Evolutionary conservation across 495 filamentous ascomycete genomes (phyloP).

Genomic region (Daldinia childiae): DNA sequence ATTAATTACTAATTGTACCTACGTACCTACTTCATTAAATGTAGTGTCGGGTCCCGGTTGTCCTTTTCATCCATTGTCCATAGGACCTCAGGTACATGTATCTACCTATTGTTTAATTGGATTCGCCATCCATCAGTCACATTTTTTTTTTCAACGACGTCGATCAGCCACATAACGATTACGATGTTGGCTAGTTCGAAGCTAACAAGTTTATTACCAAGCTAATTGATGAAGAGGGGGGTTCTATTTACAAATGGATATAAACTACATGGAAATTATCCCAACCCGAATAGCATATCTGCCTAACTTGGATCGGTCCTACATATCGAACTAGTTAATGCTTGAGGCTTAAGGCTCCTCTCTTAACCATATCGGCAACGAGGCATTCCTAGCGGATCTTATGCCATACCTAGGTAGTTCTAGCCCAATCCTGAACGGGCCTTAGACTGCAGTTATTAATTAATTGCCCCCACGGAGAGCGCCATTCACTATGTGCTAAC

Average conservation of each 20-base stretch:
- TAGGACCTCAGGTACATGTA: too few species aligned
- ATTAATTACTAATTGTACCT: neutral
- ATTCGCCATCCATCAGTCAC: neutral
- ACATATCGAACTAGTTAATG: neutral
- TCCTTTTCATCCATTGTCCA: too few species aligned
- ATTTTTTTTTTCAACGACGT: neutral
- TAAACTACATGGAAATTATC: neutral
- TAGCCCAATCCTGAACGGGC: slow-evolving; percentile 3
- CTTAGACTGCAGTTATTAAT: slow-evolving; percentile 1
- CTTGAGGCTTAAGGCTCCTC: slow-evolving; percentile 3
- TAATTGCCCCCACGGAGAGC: slow-evolving; percentile 11
- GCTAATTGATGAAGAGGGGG: neutral
- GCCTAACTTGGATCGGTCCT: neutral
- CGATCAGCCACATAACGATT: neutral
- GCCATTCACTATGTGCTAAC: neutral
- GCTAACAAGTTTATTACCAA: neutral
- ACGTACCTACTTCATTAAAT: too few species aligned
- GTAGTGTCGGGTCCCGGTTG: too few species aligned
- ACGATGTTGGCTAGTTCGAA: neutral
- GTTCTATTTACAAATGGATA: neutral
- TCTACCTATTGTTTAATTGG: neutral
- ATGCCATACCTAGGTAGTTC: slow-evolving; percentile 3
- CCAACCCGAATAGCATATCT: neutral
- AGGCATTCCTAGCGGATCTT: slow-evolving; percentile 4
- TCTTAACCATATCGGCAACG: neutral